Evolutionary conservation across 1,284 basidiomycete species (phyloP), one percentile per base, ranked within the genome.

Genomic region (Porogramme epimiltina): DNA sequence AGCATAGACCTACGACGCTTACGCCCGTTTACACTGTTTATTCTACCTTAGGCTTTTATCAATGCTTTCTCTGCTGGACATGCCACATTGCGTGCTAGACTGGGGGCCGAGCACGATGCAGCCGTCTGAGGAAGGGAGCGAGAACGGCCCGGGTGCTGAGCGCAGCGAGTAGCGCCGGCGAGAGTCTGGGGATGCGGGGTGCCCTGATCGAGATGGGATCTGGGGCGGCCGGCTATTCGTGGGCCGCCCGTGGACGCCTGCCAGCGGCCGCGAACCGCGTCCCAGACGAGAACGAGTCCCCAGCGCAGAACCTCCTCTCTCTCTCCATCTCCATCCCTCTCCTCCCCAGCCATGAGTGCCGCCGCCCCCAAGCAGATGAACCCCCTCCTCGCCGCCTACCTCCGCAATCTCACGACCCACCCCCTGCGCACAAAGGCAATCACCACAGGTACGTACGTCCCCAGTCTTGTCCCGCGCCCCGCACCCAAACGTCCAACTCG

Each of bases 391-490:
- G 76, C 78, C 22, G 78, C 73, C 42, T 91, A 91, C 66, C 76
- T 91, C 8, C 65, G 71, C 10, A 79, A 87, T 61, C 80, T 92
- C 40, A 71, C 79, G 1, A 63, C 72, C 4, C 75, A 90, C 63
- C 90, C 90, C 3, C 73, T 92, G 46, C 77, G 87, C 45, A 92
- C 89, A 28, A 92, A 92, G 70, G 79, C 84, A 11, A 60, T 85
- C 56, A 91, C 89, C 1, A 80, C 84, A 55, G 84, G 87, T 84
- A 57, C 41, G 70, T 46, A 16, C 23, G 15, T 19, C 24, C 5
- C 23, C 28, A 18, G n/a, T 18, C 36, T 8, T 31, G 37, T 31
- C 13, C 28, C 23, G 28, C 6, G 28, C 13, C 28, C 8, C 28
- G 20, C n/a, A 22, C 38, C 16, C 45, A 28, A 37, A 42, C 51